phyloP scores from a whole-genome alignment of 2,329 filamentous ascomycete genomes.

The Calonectria hawksworthii region DNA sequence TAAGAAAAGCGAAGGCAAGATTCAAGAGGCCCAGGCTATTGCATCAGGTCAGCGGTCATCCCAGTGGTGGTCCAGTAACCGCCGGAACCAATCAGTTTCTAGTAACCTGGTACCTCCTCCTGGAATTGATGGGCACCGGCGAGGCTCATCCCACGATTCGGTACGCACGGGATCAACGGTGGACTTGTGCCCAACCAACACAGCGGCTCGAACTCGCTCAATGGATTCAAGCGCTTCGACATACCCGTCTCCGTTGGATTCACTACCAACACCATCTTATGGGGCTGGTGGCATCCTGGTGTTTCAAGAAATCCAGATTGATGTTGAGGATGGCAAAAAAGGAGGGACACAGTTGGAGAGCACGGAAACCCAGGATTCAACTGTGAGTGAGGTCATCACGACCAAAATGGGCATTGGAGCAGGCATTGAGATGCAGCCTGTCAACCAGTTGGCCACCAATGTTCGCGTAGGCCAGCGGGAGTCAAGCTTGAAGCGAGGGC shows the following conservation, averaged over 20 bases:
- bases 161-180: constrained; percentile 43
- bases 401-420: constrained; percentile 26
- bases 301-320: constrained; percentile 72
- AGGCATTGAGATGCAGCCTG: constrained; percentile 42
- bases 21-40: constrained; percentile 12
- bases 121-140: neutral
- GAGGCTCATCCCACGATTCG: constrained; percentile 36
- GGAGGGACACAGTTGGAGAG: constrained; percentile 19
- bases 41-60: constrained; percentile 22
- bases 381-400: constrained; percentile 24
- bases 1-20: constrained; percentile 40
- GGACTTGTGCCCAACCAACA: constrained; percentile 39
- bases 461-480: constrained; percentile 35
- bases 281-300: constrained; percentile 70
- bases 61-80: constrained; percentile 33
- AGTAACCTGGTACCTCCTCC: neutral
- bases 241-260: constrained; percentile 43
- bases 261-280: constrained; percentile 41
- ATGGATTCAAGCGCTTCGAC: constrained; percentile 32
- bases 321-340: constrained; percentile 48
- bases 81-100: constrained; percentile 21
- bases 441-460: constrained; percentile 43
- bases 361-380: constrained; percentile 24
- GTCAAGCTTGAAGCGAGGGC: constrained; percentile 30
- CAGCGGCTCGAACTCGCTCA: constrained; percentile 29